These are phyloP conservation scores for Neurospora hispaniola DNA, from an alignment of 495 filamentous ascomycete genomes.

Conservation along the genomic window DNA sequence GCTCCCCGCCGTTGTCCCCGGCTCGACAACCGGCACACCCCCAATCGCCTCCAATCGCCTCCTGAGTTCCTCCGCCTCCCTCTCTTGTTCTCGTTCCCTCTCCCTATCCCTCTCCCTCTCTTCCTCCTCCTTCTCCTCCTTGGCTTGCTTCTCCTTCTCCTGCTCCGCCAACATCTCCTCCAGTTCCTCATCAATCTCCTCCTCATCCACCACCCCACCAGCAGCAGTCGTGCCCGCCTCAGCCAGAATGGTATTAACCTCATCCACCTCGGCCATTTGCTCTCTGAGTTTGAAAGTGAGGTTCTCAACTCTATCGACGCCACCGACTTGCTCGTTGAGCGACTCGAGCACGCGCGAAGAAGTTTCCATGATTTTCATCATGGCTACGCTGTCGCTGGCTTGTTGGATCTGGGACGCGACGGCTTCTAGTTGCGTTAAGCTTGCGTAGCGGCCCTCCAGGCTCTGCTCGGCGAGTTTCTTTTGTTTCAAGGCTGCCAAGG, in stretches of 20 bases:
- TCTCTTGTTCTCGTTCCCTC: conserved; percentile 20
- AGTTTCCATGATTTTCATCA: conserved; percentile 68
- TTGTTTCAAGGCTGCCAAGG: conserved; percentile 64
- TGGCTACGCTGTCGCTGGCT: conserved; percentile 69
- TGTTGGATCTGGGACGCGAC: conserved; percentile 73
- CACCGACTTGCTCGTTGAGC: conserved; percentile 69
- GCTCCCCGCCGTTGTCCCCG: conserved; percentile 2
- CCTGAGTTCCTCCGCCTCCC: conserved; percentile 23
- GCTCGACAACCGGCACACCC: conserved; percentile 17
- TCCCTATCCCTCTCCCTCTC: conserved; percentile 8
- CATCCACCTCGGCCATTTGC: conserved; percentile 74
- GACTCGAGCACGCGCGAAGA: conserved; percentile 38
- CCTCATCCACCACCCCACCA: conserved; percentile 56
- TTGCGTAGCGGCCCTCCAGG: conserved; percentile 52
- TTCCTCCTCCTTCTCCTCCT: conserved; percentile 14
- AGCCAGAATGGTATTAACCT: conserved; percentile 64
- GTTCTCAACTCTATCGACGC: conserved; percentile 62
- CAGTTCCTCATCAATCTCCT: conserved; percentile 81
- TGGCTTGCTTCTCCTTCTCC: conserved; percentile 43
- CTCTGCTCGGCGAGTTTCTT: conserved; percentile 71
- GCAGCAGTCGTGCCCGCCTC: conserved; percentile 32
- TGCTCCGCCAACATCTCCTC: conserved; percentile 56
- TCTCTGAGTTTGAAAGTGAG: conserved; percentile 64
- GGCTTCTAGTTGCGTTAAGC: conserved; percentile 67
- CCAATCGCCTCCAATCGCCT: conserved; percentile 30